A percentile compares a stretch with the other conserved stretches of the same genome.
Evolutionary conservation across 1,284 basidiomycete species (phyloP).

Genomic region (Tylopilus sp.): DNA sequence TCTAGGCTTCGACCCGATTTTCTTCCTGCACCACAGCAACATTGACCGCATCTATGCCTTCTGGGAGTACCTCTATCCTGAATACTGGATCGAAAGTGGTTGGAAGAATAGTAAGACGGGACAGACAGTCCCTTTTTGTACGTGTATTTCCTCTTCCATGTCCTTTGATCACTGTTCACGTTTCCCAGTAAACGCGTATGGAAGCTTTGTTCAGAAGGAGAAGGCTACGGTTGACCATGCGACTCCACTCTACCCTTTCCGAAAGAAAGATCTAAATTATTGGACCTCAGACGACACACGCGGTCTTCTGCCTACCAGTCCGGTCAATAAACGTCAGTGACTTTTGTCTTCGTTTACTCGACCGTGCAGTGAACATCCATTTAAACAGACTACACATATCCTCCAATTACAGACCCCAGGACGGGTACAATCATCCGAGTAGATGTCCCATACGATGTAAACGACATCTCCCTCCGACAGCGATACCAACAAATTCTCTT

Average conservation of each 20-base stretch:
- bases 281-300: constrained; percentile 13
- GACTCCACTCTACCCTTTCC: constrained; percentile 13
- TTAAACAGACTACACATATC: constrained; percentile 20
- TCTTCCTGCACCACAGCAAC: constrained; percentile 18
- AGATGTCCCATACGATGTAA: constrained; percentile 9
- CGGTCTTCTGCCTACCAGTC: neutral
- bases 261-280: neutral
- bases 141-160: neutral
- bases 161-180: neutral
- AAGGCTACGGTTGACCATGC: neutral
- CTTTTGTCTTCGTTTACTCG: neutral
- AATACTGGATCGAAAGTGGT: constrained; percentile 15
- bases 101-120: constrained; percentile 9
- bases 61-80: constrained; percentile 18
- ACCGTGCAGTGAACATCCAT: neutral
- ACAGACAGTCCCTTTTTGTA: constrained; percentile 5
- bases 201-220: neutral
- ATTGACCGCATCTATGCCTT: constrained; percentile 20
- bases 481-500: constrained; percentile 6
- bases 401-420: constrained; percentile 7
- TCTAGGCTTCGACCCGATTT: constrained; percentile 16
- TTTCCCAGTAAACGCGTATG: constrained; percentile 1
- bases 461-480: constrained; percentile 9
- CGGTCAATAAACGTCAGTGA: constrained; percentile 4
- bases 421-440: constrained; percentile 11